A percentile compares a stretch with the other conserved stretches of the same genome.
phyloP scores from a whole-genome alignment of 2,329 filamentous ascomycete genomes.

The Colletotrichum spinosum region DNA sequence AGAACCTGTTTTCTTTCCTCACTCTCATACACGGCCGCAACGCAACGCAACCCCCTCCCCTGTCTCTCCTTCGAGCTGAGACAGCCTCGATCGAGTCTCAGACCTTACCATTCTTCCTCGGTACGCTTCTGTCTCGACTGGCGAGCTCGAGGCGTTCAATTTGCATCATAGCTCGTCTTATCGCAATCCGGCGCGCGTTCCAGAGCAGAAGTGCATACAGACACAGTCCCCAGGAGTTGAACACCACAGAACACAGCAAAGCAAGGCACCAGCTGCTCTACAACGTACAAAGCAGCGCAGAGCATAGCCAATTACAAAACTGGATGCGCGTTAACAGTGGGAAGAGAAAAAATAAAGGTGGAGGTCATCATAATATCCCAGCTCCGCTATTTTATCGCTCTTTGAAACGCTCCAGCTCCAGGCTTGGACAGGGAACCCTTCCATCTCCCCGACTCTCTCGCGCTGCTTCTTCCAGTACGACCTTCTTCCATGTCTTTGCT shows the following conservation, averaged over 20 bases:
- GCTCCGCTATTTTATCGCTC: constrained; percentile 34
- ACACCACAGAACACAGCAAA: background rate
- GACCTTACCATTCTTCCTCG: constrained; percentile 18
- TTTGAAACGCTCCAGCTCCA: constrained; percentile 37
- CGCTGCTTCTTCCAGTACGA: constrained; percentile 20
- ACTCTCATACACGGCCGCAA: background rate
- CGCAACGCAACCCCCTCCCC: background rate
- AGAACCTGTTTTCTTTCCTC: background rate
- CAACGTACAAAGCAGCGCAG: too few species aligned
- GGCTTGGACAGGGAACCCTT: constrained; percentile 34
- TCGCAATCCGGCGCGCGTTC: constrained; percentile 30
- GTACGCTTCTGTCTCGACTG: constrained; percentile 22
- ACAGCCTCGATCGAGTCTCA: constrained; percentile 31
- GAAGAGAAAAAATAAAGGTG: constrained; percentile 5
- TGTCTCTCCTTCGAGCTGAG: constrained; percentile 13
- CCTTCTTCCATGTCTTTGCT: constrained; percentile 17
- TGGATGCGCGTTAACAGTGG: background rate
- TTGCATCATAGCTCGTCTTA: constrained; percentile 26
- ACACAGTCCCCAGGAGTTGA: background rate
- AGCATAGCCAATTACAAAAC: too few species aligned
- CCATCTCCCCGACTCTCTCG: constrained; percentile 14
- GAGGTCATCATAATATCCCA: constrained; percentile 35
- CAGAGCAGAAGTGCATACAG: constrained; percentile 1
- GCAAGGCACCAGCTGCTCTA: background rate
- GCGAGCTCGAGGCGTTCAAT: constrained; percentile 24